These are phyloP conservation scores for Cairneyella variabilis DNA, from an alignment of 495 filamentous ascomycete genomes.

Conservation along the genomic window DNA sequence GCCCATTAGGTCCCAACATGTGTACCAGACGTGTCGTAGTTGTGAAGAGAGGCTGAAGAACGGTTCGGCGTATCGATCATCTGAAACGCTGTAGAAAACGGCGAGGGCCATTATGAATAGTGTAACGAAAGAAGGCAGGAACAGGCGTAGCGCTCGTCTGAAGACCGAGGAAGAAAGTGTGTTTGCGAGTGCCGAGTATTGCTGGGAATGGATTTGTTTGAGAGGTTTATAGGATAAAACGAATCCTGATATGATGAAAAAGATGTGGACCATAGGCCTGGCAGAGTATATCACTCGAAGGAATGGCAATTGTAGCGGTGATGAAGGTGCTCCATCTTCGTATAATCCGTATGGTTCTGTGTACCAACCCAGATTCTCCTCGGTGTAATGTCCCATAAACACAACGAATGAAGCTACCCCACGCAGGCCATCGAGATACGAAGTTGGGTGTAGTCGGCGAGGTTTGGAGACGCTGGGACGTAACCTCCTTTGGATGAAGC, in stretches of 20 bases:
- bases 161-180: slow-evolving; percentile 58
- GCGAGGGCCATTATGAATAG: slow-evolving; percentile 53
- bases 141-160: slow-evolving; percentile 59
- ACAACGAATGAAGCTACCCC: slow-evolving; percentile 53
- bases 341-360: slow-evolving; percentile 42
- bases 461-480: slow-evolving; percentile 11
- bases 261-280: slow-evolving; percentile 68
- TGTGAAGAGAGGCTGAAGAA: slow-evolving; percentile 10
- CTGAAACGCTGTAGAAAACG: slow-evolving; percentile 47
- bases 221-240: slow-evolving; percentile 64
- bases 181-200: slow-evolving; percentile 32
- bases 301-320: slow-evolving; percentile 59
- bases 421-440: slow-evolving; percentile 51
- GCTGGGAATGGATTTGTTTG: slow-evolving; percentile 50
- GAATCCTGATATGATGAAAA: slow-evolving; percentile 71
- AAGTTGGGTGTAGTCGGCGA: slow-evolving; percentile 38
- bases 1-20: slow-evolving; percentile 44
- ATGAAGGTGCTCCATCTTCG: slow-evolving; percentile 36
- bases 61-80: slow-evolving; percentile 31
- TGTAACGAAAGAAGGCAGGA: slow-evolving; percentile 55
- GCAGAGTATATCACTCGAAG: slow-evolving; percentile 60
- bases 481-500: slow-evolving; percentile 19
- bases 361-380: slow-evolving; percentile 35
- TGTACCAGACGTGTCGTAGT: slow-evolving; percentile 30
- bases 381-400: slow-evolving; percentile 46